Conservation (phyloP, 495 filamentous ascomycete genomes). For the Polyplosphaeria fusca region DNA sequence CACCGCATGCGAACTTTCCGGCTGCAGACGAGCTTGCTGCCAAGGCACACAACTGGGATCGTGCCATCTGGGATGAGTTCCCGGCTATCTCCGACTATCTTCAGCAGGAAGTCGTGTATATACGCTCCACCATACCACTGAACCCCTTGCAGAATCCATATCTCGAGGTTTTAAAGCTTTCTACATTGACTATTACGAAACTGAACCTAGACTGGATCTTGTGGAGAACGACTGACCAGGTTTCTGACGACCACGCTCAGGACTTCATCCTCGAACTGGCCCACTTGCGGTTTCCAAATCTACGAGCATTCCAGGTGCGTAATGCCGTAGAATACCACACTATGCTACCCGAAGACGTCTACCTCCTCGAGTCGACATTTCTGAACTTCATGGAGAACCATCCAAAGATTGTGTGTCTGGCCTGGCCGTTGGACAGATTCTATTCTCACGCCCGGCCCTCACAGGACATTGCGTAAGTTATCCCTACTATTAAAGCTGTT, state of each 20-base stretch:
- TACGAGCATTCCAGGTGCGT: constrained; percentile 38
- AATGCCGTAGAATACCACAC: constrained; percentile 32
- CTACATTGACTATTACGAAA: constrained; percentile 29
- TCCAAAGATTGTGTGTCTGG: constrained; percentile 35
- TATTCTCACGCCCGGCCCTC: constrained; percentile 18
- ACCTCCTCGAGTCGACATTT: constrained; percentile 32
- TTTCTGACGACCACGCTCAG: neutral
- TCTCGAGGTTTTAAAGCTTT: constrained; percentile 17
- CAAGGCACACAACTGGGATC: constrained; percentile 18
- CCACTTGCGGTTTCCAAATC: constrained; percentile 33
- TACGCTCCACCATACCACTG: neutral
- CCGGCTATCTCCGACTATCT: constrained; percentile 14
- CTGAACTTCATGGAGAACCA: constrained; percentile 41
- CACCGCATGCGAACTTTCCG: neutral
- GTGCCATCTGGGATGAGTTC: constrained; percentile 17
- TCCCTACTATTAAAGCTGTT: too few relatives aligned
- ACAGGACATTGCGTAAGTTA: constrained; percentile 5
- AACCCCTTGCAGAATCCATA: neutral
- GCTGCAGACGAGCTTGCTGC: neutral
- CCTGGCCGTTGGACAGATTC: constrained; percentile 40
- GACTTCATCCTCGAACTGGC: constrained; percentile 10
- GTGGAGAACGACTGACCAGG: constrained; percentile 1
- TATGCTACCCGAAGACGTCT: constrained; percentile 23
- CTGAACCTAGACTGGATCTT: constrained; percentile 40
- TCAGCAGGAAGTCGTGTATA: neutral